Conservation (phyloP, 192 early-diverging fungal species). For the Coemansia sp. region DNA sequence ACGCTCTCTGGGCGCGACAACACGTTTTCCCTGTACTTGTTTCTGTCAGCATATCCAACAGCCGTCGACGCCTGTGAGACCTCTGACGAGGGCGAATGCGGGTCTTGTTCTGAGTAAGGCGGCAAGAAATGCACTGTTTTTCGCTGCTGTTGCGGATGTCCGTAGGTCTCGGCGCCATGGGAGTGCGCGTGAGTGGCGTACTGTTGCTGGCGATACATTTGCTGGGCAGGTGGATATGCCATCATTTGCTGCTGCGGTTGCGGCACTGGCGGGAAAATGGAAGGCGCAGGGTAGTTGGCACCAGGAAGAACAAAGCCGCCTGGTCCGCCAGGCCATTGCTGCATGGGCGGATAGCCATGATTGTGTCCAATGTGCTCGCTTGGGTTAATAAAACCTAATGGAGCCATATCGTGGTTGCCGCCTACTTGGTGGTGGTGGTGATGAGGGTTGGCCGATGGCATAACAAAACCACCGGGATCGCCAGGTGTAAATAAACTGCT, state of each 20-base stretch:
- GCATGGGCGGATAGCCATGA: constrained; percentile 11
- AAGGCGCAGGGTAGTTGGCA: constrained; percentile 10
- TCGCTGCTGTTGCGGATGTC: not conserved
- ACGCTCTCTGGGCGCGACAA: constrained; percentile 16
- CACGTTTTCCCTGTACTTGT: not conserved
- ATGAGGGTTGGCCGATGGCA: constrained; percentile 11
- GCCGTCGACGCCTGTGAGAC: not conserved
- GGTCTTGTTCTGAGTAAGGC: constrained; percentile 6
- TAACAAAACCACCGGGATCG: constrained; percentile 45
- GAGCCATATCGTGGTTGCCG: constrained; percentile 13
- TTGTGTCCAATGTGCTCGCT: constrained; percentile 11
- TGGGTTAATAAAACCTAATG: constrained; percentile 39
- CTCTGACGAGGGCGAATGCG: not conserved
- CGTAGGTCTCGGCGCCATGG: not conserved
- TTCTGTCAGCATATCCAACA: not conserved
- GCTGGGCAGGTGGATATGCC: constrained; percentile 4
- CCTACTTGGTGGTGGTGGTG: not conserved
- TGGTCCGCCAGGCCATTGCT: constrained; percentile 18
- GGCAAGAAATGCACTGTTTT: constrained; percentile 3
- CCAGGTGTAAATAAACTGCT: constrained; percentile 34
- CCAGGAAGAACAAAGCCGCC: constrained; percentile 32
- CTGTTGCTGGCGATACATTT: constrained; percentile 9
- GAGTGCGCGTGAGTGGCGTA: not conserved
- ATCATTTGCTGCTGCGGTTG: constrained; percentile 11
- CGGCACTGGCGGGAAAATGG: constrained; percentile 5